A percentile compares a stretch with the other conserved stretches of the same genome.
Evolutionary conservation across 2,329 filamentous ascomycete species (phyloP).

Genomic region (Pezicula radicicola): DNA sequence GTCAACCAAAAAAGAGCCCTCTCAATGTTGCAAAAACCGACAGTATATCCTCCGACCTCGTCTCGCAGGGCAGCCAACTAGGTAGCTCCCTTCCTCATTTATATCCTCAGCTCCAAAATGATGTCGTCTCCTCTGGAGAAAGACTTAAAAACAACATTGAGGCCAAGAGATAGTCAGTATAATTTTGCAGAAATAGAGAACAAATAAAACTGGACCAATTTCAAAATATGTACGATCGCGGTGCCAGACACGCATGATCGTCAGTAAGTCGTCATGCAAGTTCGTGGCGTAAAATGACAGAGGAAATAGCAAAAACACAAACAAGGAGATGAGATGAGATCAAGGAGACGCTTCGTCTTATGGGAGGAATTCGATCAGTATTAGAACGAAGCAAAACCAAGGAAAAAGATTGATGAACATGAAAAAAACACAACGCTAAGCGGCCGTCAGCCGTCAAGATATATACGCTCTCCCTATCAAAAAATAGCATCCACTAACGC

Average conservation of each 20-base stretch:
- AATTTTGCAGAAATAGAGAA: slow-evolving; percentile 18
- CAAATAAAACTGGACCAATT: slow-evolving; percentile 28
- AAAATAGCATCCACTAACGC: slow-evolving; percentile 26
- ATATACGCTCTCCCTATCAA: slow-evolving; percentile 27
- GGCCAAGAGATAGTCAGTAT: background rate
- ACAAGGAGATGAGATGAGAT: slow-evolving; percentile 10
- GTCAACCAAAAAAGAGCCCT: background rate
- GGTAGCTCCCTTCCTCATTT: too few species aligned
- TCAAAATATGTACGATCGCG: slow-evolving; percentile 46
- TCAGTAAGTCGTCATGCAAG: slow-evolving; percentile 54
- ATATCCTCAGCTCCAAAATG: too few species aligned
- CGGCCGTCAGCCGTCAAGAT: slow-evolving; percentile 23
- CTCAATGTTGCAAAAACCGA: background rate
- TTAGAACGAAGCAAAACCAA: slow-evolving; percentile 33
- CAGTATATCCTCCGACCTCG: background rate
- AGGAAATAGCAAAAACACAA: slow-evolving; percentile 17
- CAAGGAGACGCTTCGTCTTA: background rate
- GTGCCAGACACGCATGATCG: slow-evolving; percentile 59
- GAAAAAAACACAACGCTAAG: slow-evolving; percentile 31
- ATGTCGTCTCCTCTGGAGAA: slow-evolving; percentile 4
- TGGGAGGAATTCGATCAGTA: slow-evolving; percentile 5
- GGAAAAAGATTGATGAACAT: slow-evolving; percentile 38
- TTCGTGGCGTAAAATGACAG: slow-evolving; percentile 37
- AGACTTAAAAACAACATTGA: background rate
- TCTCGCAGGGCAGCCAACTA: too few species aligned